Percentiles rank a stretch among this genome's conserved stretches.
phyloP scores from a whole-genome alignment of 2,329 filamentous ascomycete species.

The Rutstroemia sp. region DNA sequence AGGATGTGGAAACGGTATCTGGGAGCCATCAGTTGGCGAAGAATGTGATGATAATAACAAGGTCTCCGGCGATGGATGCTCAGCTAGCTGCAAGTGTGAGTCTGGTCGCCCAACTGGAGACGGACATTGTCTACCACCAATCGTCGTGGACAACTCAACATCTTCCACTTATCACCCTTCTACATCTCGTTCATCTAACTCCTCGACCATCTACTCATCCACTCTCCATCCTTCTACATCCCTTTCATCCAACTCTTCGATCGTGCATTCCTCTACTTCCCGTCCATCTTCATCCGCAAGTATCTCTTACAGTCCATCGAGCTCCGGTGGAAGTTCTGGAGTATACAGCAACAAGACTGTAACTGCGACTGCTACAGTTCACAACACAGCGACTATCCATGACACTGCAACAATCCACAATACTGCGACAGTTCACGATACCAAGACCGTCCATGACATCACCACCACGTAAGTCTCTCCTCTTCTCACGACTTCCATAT shows the following conservation, averaged over 20 bases:
- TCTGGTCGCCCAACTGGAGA: slow-evolving; percentile 27
- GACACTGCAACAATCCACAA: slow-evolving; percentile 1
- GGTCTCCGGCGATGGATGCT: slow-evolving; percentile 31
- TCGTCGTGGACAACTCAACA: slow-evolving; percentile 2
- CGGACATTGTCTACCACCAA: slow-evolving; percentile 15
- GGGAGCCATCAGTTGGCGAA: slow-evolving; percentile 31
- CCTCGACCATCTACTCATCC: neutral
- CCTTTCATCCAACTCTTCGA: too few species aligned
- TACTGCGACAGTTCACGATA: neutral
- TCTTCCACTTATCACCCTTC: neutral
- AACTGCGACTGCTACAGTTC: slow-evolving; percentile 8
- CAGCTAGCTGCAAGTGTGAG: slow-evolving; percentile 33
- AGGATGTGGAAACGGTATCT: slow-evolving; percentile 35
- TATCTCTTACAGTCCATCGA: slow-evolving; percentile 1
- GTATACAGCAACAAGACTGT: slow-evolving; percentile 11
- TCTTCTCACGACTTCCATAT: neutral
- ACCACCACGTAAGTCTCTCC: too few species aligned
- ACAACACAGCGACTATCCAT: slow-evolving; percentile 1
- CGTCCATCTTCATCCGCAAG: slow-evolving; percentile 4
- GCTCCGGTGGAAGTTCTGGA: neutral
- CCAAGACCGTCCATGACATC: slow-evolving; percentile 6
- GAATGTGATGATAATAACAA: slow-evolving; percentile 37
- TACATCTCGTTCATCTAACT: too few species aligned
- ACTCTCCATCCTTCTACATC: neutral
- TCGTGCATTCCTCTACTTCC: too few species aligned